Evolutionary conservation across 2,329 filamentous ascomycete species (phyloP).

Genomic region (Zymoseptoria tritici): DNA sequence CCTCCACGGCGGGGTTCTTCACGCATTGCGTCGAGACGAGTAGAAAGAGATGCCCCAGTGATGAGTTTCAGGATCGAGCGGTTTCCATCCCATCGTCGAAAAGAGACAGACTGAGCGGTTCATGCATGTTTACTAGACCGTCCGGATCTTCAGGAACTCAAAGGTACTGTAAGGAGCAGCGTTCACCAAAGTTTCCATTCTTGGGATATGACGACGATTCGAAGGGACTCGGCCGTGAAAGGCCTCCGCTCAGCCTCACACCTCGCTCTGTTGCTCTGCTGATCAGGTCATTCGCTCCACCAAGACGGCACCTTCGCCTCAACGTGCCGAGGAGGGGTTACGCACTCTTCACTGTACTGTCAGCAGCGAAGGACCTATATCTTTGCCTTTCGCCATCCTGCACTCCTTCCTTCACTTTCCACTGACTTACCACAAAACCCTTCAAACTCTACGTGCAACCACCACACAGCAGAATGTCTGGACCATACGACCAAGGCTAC

Average conservation of each 20-base stretch:
- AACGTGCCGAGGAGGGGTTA: background rate
- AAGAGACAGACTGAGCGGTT: background rate
- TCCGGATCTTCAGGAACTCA: background rate
- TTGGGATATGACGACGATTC: background rate
- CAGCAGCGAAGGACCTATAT: background rate
- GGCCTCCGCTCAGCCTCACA: background rate
- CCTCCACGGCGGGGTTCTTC: no score
- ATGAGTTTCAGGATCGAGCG: no score
- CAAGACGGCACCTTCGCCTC: background rate
- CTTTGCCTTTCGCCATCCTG: background rate
- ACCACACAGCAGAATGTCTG: slow-evolving; percentile 12
- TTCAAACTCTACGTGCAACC: background rate
- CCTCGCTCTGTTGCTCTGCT: no score
- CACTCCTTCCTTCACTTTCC: background rate
- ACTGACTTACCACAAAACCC: background rate
- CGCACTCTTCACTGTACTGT: background rate
- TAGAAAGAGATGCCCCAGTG: no score
- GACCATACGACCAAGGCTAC: slow-evolving; percentile 20
- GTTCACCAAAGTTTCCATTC: background rate
- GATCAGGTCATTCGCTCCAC: background rate
- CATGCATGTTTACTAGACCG: background rate
- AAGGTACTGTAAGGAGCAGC: background rate
- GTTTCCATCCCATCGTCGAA: background rate
- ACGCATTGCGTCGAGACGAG: no score
- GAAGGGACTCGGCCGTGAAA: background rate